phyloP scores from a whole-genome alignment of 2,329 filamentous ascomycete species.

The Talaromyces sp. region DNA sequence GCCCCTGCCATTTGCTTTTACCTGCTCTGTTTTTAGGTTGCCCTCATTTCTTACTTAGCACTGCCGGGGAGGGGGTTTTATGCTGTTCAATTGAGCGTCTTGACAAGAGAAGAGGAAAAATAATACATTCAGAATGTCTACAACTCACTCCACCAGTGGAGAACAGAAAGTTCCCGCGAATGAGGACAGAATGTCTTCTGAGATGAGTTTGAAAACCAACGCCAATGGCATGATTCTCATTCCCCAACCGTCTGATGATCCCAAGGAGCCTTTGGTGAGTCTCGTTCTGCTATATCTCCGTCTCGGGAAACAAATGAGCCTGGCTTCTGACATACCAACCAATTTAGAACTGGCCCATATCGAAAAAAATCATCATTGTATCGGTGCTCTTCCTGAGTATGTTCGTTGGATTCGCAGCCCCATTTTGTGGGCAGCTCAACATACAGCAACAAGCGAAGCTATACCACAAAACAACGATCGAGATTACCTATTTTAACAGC shows the following conservation, averaged over 20 bases:
- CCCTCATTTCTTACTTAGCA: background rate
- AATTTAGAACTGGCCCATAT: background rate
- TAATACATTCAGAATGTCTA: background rate
- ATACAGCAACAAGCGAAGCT: background rate
- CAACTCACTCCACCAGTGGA: background rate
- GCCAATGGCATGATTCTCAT: slow-evolving; percentile 4
- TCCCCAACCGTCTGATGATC: background rate
- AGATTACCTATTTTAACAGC: slow-evolving; percentile 4
- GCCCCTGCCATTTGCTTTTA: background rate
- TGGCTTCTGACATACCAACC: background rate
- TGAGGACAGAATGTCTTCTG: background rate
- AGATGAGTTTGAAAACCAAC: slow-evolving; percentile 1
- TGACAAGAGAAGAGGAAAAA: background rate
- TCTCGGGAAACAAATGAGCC: background rate
- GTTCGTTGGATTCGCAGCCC: slow-evolving; percentile 1
- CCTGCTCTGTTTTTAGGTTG: background rate
- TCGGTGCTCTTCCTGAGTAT: slow-evolving; percentile 1
- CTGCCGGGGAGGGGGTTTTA: background rate
- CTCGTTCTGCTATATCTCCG: background rate
- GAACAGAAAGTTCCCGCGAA: background rate
- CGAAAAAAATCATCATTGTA: background rate
- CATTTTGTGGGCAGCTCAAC: slow-evolving; percentile 4
- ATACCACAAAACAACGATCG: slow-evolving; percentile 1
- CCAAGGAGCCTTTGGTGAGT: slow-evolving; percentile 1
- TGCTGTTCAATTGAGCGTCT: background rate